Evolutionary conservation across 495 filamentous ascomycete species (phyloP).

Genomic region (Rhizodiscina lignyota): DNA sequence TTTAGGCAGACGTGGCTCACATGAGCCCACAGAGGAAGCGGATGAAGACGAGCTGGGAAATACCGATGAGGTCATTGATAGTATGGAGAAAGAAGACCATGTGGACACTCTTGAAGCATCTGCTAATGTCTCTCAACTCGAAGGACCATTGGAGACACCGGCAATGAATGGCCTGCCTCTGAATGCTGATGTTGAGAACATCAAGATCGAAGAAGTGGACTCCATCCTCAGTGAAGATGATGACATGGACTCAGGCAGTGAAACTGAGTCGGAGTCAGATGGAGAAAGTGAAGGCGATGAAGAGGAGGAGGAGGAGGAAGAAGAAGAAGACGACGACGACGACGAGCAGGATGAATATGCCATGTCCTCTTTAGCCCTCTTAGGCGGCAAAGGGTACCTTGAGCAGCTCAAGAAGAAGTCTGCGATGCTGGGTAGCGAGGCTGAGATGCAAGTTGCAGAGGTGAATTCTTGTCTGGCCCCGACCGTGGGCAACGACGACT

Average conservation of each 20-base stretch:
- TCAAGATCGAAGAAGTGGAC: conserved; percentile 50
- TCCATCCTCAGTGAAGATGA: conserved; percentile 51
- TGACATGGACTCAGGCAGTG: conserved; percentile 81
- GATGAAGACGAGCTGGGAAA: conserved; percentile 1
- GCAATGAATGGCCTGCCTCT: background rate
- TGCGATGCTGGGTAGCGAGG: conserved; percentile 10
- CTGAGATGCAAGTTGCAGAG: too few relatives aligned
- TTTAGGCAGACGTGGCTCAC: background rate
- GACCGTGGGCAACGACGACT: too few relatives aligned
- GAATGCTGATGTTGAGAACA: conserved; percentile 9
- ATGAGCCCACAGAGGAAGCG: background rate
- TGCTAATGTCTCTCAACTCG: background rate
- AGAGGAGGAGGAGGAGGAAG: conserved; percentile 18
- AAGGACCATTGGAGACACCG: background rate
- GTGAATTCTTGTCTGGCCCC: too few relatives aligned
- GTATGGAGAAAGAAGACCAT: background rate
- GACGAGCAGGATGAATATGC: too few relatives aligned
- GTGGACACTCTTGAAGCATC: conserved; percentile 2
- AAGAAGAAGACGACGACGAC: conserved; percentile 14
- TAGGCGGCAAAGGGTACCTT: too few relatives aligned
- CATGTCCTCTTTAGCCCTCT: too few relatives aligned
- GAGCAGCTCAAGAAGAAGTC: conserved; percentile 6
- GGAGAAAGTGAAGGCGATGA: conserved; percentile 27
- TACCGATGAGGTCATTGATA: too few relatives aligned
- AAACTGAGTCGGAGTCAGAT: conserved; percentile 50